These are phyloP conservation scores for Cryphonectria radicalis DNA, from an alignment of 2,329 filamentous ascomycete genomes.

Conservation along the genomic window DNA sequence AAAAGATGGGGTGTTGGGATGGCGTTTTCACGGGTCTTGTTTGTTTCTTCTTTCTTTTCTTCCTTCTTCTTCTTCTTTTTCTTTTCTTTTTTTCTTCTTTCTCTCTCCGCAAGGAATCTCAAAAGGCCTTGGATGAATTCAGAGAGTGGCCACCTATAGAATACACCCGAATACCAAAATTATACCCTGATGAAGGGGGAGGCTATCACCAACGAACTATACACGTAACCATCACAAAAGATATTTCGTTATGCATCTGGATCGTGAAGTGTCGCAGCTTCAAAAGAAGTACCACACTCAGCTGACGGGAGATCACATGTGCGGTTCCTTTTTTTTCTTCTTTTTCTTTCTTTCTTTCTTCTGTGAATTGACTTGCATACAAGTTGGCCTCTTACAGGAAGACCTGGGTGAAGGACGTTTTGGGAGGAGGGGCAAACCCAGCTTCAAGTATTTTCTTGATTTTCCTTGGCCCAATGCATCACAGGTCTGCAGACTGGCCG, in stretches of 20 bases:
- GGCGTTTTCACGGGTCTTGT: conserved; percentile 24
- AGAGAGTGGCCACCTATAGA: conserved; percentile 18
- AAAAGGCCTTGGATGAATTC: background rate
- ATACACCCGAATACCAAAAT: conserved; percentile 14
- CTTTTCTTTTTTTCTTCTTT: background rate
- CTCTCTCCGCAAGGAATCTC: background rate
- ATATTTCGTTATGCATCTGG: background rate
- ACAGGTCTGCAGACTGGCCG: conserved; percentile 2
- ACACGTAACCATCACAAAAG: background rate
- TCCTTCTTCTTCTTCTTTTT: background rate
- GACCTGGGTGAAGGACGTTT: background rate
- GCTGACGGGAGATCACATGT: background rate
- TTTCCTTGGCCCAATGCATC: background rate
- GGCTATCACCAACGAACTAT: background rate
- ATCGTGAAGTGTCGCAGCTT: background rate
- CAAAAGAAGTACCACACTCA: background rate
- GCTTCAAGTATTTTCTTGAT: background rate
- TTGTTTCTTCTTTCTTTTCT: background rate
- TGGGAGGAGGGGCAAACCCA: background rate
- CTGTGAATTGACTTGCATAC: background rate
- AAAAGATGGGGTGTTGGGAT: background rate
- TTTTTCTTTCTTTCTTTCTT: background rate
- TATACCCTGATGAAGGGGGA: background rate
- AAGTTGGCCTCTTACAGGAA: background rate
- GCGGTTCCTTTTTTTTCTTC: no score